A percentile compares a stretch with the other conserved stretches of the same genome.
Conservation (phyloP, 140 eudicot species). For the Stevia rebaudiana region DNA sequence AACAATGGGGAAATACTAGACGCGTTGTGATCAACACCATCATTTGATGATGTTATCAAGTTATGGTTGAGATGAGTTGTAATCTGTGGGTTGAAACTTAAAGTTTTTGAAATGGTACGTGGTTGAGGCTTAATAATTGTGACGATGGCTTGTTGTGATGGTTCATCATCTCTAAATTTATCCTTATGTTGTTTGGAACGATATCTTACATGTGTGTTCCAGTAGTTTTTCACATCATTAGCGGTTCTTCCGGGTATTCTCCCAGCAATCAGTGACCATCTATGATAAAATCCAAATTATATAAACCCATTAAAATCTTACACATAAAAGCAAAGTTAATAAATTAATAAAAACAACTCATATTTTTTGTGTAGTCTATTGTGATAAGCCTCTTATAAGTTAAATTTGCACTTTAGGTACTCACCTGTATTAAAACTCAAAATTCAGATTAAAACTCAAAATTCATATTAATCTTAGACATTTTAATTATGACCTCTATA, state of each 20-base stretch:
- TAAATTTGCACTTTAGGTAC: no score
- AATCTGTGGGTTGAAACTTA: neutral
- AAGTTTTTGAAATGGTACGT: conserved; percentile 7
- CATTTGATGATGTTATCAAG: neutral
- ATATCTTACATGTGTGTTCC: conserved; percentile 32
- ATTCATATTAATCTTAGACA: no score
- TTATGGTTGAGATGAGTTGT: neutral
- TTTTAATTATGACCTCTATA: no score
- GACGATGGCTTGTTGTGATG: neutral
- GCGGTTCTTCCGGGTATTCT: conserved; percentile 46
- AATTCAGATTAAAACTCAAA: no score
- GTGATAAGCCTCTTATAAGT: no score
- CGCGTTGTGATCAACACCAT: neutral
- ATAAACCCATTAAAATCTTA: no score
- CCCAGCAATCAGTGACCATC: conserved; percentile 43
- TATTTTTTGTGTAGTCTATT: no score
- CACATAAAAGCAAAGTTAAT: no score
- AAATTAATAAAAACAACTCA: no score
- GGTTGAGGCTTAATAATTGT: conserved; percentile 23
- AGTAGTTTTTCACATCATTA: conserved; percentile 43
- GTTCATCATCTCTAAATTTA: neutral
- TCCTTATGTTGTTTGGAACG: conserved; percentile 3
- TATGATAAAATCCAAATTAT: neutral
- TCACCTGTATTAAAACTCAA: no score
- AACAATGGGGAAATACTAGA: neutral